Percentiles rank a stretch among this genome's conserved stretches.
Evolutionary conservation across 2,329 filamentous ascomycete species (phyloP).

Genomic region (Verticillium zaregamsianum): DNA sequence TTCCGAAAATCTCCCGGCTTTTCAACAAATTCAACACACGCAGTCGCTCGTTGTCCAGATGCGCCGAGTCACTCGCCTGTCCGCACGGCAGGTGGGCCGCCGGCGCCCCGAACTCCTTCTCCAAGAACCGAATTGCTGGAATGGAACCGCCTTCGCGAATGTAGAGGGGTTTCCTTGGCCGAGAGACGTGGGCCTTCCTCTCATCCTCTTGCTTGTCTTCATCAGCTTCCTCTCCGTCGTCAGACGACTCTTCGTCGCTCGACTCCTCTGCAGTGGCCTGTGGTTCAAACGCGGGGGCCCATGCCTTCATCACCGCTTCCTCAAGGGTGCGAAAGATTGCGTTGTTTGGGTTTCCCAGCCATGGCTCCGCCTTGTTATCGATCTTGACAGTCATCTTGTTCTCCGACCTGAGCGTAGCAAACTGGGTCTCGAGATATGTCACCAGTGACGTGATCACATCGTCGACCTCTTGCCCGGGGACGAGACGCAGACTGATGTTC

Average conservation of each 20-base stretch:
- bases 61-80: slow-evolving; percentile 88
- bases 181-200: slow-evolving; percentile 7
- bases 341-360: slow-evolving; percentile 89
- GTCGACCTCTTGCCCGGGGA: slow-evolving; percentile 86
- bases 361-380: slow-evolving; percentile 91
- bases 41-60: slow-evolving; percentile 93
- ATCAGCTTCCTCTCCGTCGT: slow-evolving; percentile 1
- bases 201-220: slow-evolving; percentile 11
- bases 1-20: slow-evolving; percentile 84
- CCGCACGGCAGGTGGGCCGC: slow-evolving; percentile 93
- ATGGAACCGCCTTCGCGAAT: slow-evolving; percentile 96
- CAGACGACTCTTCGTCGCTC: background rate
- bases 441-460: slow-evolving; percentile 67
- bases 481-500: slow-evolving; percentile 83
- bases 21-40: slow-evolving; percentile 84
- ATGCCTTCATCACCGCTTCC: slow-evolving; percentile 77
- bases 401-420: slow-evolving; percentile 69
- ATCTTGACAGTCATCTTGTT: slow-evolving; percentile 80
- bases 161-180: slow-evolving; percentile 68
- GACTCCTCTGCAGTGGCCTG: slow-evolving; percentile 19
- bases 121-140: slow-evolving; percentile 86
- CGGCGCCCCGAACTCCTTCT: slow-evolving; percentile 88
- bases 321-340: slow-evolving; percentile 88
- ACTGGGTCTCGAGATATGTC: slow-evolving; percentile 65
- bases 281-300: slow-evolving; percentile 54